phyloP scores from a whole-genome alignment of 441 rosid species.

The Gossypium davidsonii region DNA sequence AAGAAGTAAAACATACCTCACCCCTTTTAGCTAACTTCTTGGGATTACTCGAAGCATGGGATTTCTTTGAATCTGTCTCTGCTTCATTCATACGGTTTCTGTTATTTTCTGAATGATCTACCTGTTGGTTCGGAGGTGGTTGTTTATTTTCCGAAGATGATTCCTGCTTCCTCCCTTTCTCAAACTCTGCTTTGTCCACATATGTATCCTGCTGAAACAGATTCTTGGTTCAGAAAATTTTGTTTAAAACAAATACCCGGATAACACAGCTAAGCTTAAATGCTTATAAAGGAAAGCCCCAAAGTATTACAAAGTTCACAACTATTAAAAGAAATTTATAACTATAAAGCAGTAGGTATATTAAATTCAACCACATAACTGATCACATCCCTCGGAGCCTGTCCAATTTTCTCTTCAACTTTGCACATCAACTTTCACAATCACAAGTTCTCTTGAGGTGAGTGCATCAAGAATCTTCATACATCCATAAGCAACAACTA shows the following conservation, averaged over 20 bases:
- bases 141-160: conserved; percentile 25
- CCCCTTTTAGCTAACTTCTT: conserved; percentile 53
- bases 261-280: background rate
- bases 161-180: conserved; percentile 32
- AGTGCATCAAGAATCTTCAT: background rate
- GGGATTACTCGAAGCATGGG: conserved; percentile 23
- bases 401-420: background rate
- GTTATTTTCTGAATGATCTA: conserved; percentile 28
- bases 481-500: background rate
- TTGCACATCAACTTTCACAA: background rate
- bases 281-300: background rate
- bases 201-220: conserved; percentile 17
- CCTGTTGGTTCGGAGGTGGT: conserved; percentile 33
- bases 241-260: background rate
- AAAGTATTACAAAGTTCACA: background rate
- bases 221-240: conserved; percentile 10
- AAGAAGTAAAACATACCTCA: conserved; percentile 48
- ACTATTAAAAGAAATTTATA: background rate
- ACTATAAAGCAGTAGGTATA: background rate
- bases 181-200: conserved; percentile 27
- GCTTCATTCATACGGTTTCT: conserved; percentile 26
- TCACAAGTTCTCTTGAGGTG: background rate
- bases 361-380: background rate
- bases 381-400: background rate
- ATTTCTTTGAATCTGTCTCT: conserved; percentile 15